Base-by-base conservation (phyloP, 129 eudicot genomes). In the Mikania micrantha region DNA sequence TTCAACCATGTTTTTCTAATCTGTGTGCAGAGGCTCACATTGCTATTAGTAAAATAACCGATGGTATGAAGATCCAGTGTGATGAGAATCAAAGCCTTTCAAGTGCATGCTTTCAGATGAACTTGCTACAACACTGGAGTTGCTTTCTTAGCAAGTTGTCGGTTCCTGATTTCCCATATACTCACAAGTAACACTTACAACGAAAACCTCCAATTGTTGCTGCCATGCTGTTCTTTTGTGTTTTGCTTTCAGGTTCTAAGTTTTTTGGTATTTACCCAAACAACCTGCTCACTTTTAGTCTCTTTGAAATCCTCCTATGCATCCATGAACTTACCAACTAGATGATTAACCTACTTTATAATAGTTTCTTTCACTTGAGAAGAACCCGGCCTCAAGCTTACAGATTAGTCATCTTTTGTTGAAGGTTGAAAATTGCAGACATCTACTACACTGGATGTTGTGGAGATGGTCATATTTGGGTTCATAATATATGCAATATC, bases 51-150 rank as follows among this genome's bases (percentile, higher is more conserved):
- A 9, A 39, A 36, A 40, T 24, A 15, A 13, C 32, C n/a, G 65
- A 70, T 39, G 2, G 40, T 40, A 21, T 70, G 74, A 70, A 56
- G 56, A 36, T 52, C 64, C 64, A 36, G 7, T 52, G 36, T 52
- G 64, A 34, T 35, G 7, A 15, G 17, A 68, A 13, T 9, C 44
- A 17, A 49, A 31, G 19, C 20, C 45, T 2, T 48, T 48, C 35
- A 32, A 49, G 21, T 19, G 7, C 11, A 22, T 67, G 53, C 41
- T 27, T 65, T 27, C 57, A 0, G n/a, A n/a, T 44, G 39, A 65
- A 13, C 36, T 42, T 52, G 50, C 63, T 35, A 50, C 24, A 15
- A 34, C 15, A 11, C 15, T 12, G 8, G 59, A 9, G 7, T 11
- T 9, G 42, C 48, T 44, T 7, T 47, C 72, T 47, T 66, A 66